phyloP scores from a whole-genome alignment of 805 yeast species.

The Cyberlindnera petersonii region DNA sequence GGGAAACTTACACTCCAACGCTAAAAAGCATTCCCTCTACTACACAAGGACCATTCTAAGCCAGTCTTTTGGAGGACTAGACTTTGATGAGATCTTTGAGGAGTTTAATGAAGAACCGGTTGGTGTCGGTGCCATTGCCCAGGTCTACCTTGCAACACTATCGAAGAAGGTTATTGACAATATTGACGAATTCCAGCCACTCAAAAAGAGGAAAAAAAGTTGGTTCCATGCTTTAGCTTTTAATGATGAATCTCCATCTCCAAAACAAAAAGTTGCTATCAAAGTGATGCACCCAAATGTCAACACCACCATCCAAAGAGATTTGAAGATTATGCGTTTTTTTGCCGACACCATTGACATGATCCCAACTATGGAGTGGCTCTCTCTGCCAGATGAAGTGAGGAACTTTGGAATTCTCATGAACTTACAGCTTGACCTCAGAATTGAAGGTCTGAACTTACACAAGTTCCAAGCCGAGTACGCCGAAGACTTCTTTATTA shows the following conservation, averaged over 20 bases:
- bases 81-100: constrained; percentile 69
- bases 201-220: constrained; percentile 24
- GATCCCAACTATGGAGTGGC: constrained; percentile 97
- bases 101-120: constrained; percentile 72
- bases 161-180: constrained; percentile 41
- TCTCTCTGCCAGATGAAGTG: constrained; percentile 91
- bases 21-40: constrained; percentile 62
- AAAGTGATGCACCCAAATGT: constrained; percentile 92
- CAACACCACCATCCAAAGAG: constrained; percentile 66
- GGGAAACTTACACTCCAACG: constrained; percentile 76
- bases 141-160: constrained; percentile 77
- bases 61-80: constrained; percentile 51
- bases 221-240: constrained; percentile 11
- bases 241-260: constrained; percentile 26
- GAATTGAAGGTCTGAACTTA: constrained; percentile 85
- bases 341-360: constrained; percentile 68
- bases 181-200: constrained; percentile 27
- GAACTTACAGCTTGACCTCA: constrained; percentile 82
- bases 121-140: constrained; percentile 99
- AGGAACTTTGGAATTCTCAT: constrained; percentile 80
- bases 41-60: constrained; percentile 58
- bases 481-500: constrained; percentile 50
- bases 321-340: constrained; percentile 75
- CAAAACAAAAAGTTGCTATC: constrained; percentile 70
- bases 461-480: constrained; percentile 70